Percentiles rank a stretch among this genome's conserved stretches.
Conservation (phyloP, 768 basidiomycete species). For the Tephrocybe rancida region DNA sequence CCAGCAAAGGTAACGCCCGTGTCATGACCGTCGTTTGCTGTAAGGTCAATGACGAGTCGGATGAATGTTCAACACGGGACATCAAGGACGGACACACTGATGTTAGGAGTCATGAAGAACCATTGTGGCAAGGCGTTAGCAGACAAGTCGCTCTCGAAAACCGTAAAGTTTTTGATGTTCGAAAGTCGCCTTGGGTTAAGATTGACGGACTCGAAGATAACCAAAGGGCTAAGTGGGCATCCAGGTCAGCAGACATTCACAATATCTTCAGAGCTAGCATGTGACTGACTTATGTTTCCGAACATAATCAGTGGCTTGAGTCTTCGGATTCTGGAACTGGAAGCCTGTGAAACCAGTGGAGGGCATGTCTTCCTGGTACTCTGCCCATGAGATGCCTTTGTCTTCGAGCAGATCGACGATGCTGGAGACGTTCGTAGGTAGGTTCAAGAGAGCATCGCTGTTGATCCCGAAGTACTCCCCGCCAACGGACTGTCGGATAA, state of each 20-base stretch:
- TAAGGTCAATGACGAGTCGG: neutral
- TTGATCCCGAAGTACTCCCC: constrained; percentile 35
- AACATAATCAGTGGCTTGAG: constrained; percentile 29
- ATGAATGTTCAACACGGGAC: neutral
- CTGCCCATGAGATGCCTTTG: constrained; percentile 60
- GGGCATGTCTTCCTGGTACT: constrained; percentile 63
- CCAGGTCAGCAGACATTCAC: neutral
- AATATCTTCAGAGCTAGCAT: no score
- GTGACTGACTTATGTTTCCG: constrained; percentile 30
- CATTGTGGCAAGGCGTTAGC: constrained; percentile 51
- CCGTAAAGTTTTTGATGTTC: constrained; percentile 54
- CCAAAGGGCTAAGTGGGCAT: constrained; percentile 15
- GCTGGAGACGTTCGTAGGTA: constrained; percentile 54
- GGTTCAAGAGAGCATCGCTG: constrained; percentile 36
- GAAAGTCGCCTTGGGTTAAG: constrained; percentile 6
- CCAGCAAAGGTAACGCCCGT: constrained; percentile 51
- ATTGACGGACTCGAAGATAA: constrained; percentile 11
- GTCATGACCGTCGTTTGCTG: constrained; percentile 61
- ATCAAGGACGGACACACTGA: constrained; percentile 24
- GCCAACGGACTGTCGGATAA: constrained; percentile 5
- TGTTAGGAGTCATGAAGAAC: constrained; percentile 57
- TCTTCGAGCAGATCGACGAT: constrained; percentile 62
- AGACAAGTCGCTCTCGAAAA: constrained; percentile 55
- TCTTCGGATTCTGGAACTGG: constrained; percentile 26
- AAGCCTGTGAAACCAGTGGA: constrained; percentile 45